Evolutionary conservation across 108 stramenopile genomes (phyloP).

Genomic region (Cyclotella baltica): DNA sequence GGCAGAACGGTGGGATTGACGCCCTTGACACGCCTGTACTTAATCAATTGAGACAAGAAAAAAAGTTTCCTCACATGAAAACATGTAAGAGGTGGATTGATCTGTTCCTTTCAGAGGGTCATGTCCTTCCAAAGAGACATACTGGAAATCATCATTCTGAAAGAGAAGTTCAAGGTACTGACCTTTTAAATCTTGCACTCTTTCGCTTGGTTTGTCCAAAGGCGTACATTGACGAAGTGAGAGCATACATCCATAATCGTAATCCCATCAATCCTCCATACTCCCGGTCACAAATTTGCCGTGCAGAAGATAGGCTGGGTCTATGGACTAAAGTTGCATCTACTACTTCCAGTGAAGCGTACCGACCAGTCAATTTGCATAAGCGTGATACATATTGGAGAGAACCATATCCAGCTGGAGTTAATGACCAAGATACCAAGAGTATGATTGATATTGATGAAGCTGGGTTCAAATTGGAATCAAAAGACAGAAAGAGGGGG

Average conservation of each 20-base stretch:
- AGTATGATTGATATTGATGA: conserved; percentile 32
- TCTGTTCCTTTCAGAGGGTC: neutral
- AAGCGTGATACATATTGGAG: conserved; percentile 19
- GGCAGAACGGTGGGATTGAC: too few species aligned
- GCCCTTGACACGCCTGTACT: too few species aligned
- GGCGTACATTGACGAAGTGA: conserved; percentile 28
- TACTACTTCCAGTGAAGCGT: conserved; percentile 15
- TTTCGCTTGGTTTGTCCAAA: conserved; percentile 19
- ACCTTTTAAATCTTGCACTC: conserved; percentile 26
- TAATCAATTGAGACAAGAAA: too few species aligned
- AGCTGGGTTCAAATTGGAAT: conserved; percentile 23
- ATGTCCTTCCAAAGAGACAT: neutral
- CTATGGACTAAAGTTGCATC: conserved; percentile 17
- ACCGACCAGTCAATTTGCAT: conserved; percentile 18
- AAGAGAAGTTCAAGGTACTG: conserved; percentile 25
- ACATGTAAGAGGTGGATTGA: conserved; percentile 30
- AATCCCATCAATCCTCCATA: conserved; percentile 9
- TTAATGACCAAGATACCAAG: neutral
- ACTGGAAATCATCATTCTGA: conserved; percentile 23
- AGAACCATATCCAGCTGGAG: conserved; percentile 4
- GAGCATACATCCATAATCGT: conserved; percentile 25
- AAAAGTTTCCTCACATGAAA: conserved; percentile 3
- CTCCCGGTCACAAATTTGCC: conserved; percentile 8
- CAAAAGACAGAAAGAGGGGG: conserved; percentile 3
- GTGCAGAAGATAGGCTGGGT: conserved; percentile 14